Evolutionary conservation across 768 basidiomycete species (phyloP).

Genomic region (Cyclocybe cylindracea): DNA sequence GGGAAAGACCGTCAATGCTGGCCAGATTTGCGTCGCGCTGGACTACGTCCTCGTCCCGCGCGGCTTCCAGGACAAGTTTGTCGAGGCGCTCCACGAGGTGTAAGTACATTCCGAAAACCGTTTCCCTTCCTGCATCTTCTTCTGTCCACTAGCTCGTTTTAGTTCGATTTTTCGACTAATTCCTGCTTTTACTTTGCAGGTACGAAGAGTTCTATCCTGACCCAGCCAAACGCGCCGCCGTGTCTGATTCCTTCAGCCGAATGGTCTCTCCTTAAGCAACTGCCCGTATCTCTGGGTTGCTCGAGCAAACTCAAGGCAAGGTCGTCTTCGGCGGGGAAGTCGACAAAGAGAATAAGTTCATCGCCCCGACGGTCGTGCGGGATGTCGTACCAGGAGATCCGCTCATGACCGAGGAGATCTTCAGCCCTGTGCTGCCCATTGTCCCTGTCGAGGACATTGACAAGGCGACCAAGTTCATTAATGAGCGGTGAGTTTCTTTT

Average conservation of each 20-base stretch:
- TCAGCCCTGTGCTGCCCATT: conserved; percentile 80
- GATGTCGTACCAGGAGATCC: conserved; percentile 65
- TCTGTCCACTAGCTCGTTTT: not conserved
- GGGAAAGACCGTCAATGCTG: conserved; percentile 78
- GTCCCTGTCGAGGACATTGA: conserved; percentile 69
- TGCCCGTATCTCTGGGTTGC: conserved; percentile 53
- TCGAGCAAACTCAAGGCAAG: conserved; percentile 68
- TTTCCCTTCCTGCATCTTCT: not conserved
- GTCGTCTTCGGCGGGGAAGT: conserved; percentile 65
- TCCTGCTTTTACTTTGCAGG: conserved; percentile 27
- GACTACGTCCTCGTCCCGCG: conserved; percentile 54
- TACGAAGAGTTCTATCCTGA: conserved; percentile 58
- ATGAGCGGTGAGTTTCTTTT: conserved; percentile 44
- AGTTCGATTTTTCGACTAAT: too few relatives aligned
- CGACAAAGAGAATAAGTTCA: conserved; percentile 55
- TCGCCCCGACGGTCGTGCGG: conserved; percentile 75
- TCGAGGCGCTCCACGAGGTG: conserved; percentile 43
- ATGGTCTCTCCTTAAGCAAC: conserved; percentile 53
- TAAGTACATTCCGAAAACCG: conserved; percentile 17
- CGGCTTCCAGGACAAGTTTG: conserved; percentile 45
- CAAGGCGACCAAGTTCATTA: conserved; percentile 70
- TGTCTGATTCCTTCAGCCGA: conserved; percentile 46
- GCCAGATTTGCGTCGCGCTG: conserved; percentile 73
- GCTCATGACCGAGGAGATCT: conserved; percentile 83
- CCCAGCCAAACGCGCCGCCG: conserved; percentile 39